phyloP scores from a whole-genome alignment of 805 yeast genomes.

The Clavispora asparagi region DNA sequence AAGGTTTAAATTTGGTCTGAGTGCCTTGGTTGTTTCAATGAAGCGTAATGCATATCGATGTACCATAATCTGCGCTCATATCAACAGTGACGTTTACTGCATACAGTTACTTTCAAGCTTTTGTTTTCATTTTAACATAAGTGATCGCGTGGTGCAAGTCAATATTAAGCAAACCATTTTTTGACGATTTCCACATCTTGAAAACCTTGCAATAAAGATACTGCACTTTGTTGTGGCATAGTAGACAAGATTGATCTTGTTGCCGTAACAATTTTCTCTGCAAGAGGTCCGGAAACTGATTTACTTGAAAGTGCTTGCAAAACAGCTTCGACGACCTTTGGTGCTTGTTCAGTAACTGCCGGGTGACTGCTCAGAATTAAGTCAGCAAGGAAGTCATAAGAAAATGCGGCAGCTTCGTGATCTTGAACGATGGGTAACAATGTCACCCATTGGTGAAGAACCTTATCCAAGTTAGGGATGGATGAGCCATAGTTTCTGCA shows the following conservation, averaged over 20 bases:
- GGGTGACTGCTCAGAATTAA: slow-evolving; percentile 62
- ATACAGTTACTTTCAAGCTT: not conserved
- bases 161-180: slow-evolving; percentile 45
- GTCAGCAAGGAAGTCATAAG: slow-evolving; percentile 69
- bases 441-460: slow-evolving; percentile 71
- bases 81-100: not conserved
- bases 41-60: no score
- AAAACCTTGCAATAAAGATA: slow-evolving; percentile 59
- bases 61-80: no score
- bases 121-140: not conserved
- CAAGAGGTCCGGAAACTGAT: slow-evolving; percentile 66
- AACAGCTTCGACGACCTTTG: slow-evolving; percentile 61
- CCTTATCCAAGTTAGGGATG: slow-evolving; percentile 57
- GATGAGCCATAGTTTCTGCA: slow-evolving; percentile 56
- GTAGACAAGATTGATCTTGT: slow-evolving; percentile 60
- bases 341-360: slow-evolving; percentile 51
- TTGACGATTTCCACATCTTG: slow-evolving; percentile 56
- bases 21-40: no score
- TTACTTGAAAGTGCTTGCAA: slow-evolving; percentile 69
- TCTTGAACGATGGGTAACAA: slow-evolving; percentile 81
- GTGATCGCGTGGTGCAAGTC: not conserved
- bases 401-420: slow-evolving; percentile 81
- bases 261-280: slow-evolving; percentile 56
- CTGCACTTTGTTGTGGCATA: slow-evolving; percentile 65
- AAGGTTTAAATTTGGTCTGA: no score